These are phyloP conservation scores for Colletotrichum karsti DNA, from an alignment of 2,329 filamentous ascomycete genomes.

Conservation along the genomic window DNA sequence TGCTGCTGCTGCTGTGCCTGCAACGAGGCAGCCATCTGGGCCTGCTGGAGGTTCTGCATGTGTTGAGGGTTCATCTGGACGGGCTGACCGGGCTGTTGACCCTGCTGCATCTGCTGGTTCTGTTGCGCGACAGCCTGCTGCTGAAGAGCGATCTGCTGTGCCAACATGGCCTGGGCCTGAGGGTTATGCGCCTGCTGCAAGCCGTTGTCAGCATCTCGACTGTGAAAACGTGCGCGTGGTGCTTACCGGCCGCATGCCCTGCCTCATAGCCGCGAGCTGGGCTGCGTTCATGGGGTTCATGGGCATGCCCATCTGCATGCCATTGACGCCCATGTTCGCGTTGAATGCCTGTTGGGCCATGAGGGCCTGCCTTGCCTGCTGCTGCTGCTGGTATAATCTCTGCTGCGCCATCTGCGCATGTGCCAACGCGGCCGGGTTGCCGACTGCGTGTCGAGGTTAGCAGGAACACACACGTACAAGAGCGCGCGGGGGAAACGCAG, in stretches of 20 bases:
- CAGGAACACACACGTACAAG: not conserved
- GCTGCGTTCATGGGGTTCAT: conserved; percentile 56
- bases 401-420: conserved; percentile 61
- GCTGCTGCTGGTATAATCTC: conserved; percentile 64
- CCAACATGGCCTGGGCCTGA: conserved; percentile 49
- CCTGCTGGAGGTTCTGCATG: conserved; percentile 53
- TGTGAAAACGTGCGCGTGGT: not conserved
- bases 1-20: conserved; percentile 48
- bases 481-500: not conserved
- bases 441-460: conserved; percentile 35
- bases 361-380: conserved; percentile 58
- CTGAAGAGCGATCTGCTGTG: conserved; percentile 56
- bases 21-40: conserved; percentile 43
- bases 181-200: conserved; percentile 30
- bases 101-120: conserved; percentile 50
- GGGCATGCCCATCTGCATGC: conserved; percentile 63
- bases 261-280: conserved; percentile 61
- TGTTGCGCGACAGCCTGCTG: conserved; percentile 42
- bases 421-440: conserved; percentile 46
- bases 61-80: conserved; percentile 58
- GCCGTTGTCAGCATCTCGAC: not conserved
- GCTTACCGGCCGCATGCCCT: conserved; percentile 53
- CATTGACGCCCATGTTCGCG: conserved; percentile 54
- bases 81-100: conserved; percentile 54
- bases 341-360: conserved; percentile 62